Evolutionary conservation across 192 early-diverging fungal species (phyloP).

Genomic region (Chytriomyces sp.): DNA sequence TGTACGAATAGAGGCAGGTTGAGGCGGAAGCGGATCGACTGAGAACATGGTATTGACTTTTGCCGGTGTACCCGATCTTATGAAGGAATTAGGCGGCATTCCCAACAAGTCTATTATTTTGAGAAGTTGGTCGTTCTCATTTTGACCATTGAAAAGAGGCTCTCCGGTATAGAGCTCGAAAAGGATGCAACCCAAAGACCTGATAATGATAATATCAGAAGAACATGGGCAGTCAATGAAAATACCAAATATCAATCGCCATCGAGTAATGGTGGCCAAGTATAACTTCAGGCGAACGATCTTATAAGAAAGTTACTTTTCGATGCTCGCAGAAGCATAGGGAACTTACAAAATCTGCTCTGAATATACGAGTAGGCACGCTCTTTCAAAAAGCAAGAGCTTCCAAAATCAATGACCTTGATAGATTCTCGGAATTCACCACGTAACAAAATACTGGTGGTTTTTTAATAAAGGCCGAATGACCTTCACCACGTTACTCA

Average conservation of each 20-base stretch:
- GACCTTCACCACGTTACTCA: not conserved
- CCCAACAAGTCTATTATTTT: conserved; percentile 35
- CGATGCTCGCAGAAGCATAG: no score
- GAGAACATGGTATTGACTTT: conserved; percentile 12
- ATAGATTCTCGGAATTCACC: conserved; percentile 12
- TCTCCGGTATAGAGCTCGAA: conserved; percentile 46
- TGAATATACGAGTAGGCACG: conserved; percentile 45
- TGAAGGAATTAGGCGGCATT: conserved; percentile 9
- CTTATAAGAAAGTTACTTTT: no score
- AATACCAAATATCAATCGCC: conserved; percentile 52
- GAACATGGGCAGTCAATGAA: not conserved
- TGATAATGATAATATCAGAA: not conserved
- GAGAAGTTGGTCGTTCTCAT: conserved; percentile 45
- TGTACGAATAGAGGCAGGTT: not conserved
- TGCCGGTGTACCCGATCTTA: not conserved
- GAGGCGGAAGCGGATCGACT: not conserved
- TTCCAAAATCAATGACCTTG: conserved; percentile 56
- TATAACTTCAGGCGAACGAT: conserved; percentile 50
- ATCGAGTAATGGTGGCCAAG: conserved; percentile 40
- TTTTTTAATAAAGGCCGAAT: not conserved
- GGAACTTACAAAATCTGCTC: conserved; percentile 46
- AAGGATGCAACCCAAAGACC: conserved; percentile 45
- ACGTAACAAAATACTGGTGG: not conserved
- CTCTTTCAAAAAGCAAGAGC: conserved; percentile 46
- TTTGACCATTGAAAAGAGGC: conserved; percentile 48